Base-by-base conservation (phyloP, 371 early-diverging fungal species). In the Lichtheimia corymbifera region DNA sequence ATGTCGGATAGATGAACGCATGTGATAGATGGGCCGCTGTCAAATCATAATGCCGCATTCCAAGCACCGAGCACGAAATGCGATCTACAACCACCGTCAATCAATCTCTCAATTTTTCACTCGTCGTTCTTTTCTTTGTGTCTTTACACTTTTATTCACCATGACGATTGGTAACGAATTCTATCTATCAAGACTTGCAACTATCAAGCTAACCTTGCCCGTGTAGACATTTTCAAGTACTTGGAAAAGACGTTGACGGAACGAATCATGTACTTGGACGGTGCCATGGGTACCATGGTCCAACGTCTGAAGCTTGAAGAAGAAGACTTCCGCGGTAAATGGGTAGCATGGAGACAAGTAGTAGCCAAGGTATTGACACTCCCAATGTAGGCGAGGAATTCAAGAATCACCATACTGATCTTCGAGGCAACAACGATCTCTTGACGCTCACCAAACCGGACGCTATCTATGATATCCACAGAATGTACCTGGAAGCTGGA, bases 211-310 rank as follows among this genome's bases (percentile, higher is more conserved):
- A 35, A 35, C 11, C 35, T 9, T 11, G 35, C 11, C 0, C 35
- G 11, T 14, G 22, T 57, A 79, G 83, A 84, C 71, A 64, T 81
- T 28, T 75, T 76, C 65, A 82, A 80, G 58, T 93, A 92, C 70
- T 86, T 96, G 55, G 84, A 86, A 53, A 71, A 86, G 64, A 89
- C 89, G 14, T 78, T 96, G 50, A 68, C 77, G 63, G 79, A 91
- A 73, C 84, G 95, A 58, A 95, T 95, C 71, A 90, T 96, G 92
- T 94, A 88, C 77, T 84, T 96, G 57, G 97, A 96, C 71, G 96
- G 94, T 62, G 95, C 89, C 44, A 95, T 95, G 96, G 96, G 94
- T 43, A 95, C 96, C 47, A 90, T 93, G 92, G 93, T 96, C 62
- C 96, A 96, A 71, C 77, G 88, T 30, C 85, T 91, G 45, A 81